Evolutionary conservation across 805 yeast species (phyloP).

Genomic region (Candida nonsorbophila): DNA sequence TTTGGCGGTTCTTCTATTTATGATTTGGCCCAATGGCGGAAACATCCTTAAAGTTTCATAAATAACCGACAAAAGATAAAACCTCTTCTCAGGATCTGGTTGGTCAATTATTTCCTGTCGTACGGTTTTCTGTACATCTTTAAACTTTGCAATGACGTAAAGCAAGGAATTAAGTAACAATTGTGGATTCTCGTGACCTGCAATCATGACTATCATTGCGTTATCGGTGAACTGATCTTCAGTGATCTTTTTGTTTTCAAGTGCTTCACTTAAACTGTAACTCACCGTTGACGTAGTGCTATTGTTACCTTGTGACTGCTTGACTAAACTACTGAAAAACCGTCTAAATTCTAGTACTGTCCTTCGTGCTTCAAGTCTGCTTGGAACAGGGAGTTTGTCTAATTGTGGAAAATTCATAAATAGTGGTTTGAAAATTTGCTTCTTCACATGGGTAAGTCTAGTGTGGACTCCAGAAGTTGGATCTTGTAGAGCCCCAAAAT

Average conservation of each 20-base stretch:
- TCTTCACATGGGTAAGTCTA: conserved; percentile 39
- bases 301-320: conserved; percentile 9
- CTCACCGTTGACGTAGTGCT: conserved; percentile 32
- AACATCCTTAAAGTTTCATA: conserved; percentile 45
- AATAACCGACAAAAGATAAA: conserved; percentile 28
- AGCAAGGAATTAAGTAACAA: conserved; percentile 43
- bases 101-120: conserved; percentile 12
- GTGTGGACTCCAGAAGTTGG: conserved; percentile 28
- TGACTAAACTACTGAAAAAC: conserved; percentile 28
- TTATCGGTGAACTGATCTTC: conserved; percentile 49
- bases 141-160: conserved; percentile 42
- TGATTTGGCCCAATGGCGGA: conserved; percentile 55
- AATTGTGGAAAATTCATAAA: conserved; percentile 52
- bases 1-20: conserved; percentile 42
- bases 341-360: conserved; percentile 39
- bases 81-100: too few species aligned
- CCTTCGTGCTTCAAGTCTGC: conserved; percentile 37
- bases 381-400: conserved; percentile 45
- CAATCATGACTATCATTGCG: conserved; percentile 49
- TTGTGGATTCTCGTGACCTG: conserved; percentile 64
- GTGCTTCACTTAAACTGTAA: conserved; percentile 35
- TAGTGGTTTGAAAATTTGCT: conserved; percentile 50
- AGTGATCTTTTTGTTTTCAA: conserved; percentile 29
- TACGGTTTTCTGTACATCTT: conserved; percentile 23
- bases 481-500: conserved; percentile 34